Base-by-base conservation (phyloP, 352 stramenopile species). In the Globisporangium polare region DNA sequence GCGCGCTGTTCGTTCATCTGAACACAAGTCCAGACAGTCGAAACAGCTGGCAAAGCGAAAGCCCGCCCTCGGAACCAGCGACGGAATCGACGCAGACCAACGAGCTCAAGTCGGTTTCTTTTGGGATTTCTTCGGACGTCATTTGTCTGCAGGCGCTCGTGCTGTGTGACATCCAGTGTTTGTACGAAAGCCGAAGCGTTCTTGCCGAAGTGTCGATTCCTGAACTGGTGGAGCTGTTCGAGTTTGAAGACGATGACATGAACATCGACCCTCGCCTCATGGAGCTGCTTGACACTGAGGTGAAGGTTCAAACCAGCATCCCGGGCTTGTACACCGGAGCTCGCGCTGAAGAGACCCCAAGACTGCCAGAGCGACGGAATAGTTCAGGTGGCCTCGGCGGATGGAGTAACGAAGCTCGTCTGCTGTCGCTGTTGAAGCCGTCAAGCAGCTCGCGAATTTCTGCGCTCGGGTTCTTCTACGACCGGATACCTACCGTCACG, bases 171-270 rank as follows among this genome's bases (percentile, higher is more conserved):
- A 75, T 95, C 42, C 84, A 95, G 59, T 81, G 72, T 29, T 65
- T 94, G 26, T 91, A 86, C 37, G 78, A 89, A 43, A 90, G 84
- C 60, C 78, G 80, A n/a, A 95, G 86, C 53, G 79, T 79, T 0
- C 59, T 95, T 5, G 68, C 73, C 0, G 84, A 93, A 58, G 73
- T 75, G 20, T 73, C 76, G 7, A 77, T 95, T 12, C 83, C 85
- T 10, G 77, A 81, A 8, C 61, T 94, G 18, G 73, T 79, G 6
- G 82, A 93, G 59, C 62, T 92, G 18, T 74, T 93, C 2, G 84
- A 93, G 55, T 89, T 92, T 58, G 84, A 92, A 58, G 80, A 91
- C 8, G 84, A 93, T 20, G 82, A 91, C 31, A 71, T 70, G 39
- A 77, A 74, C 12, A 72, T 83, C 5, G 75, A 86, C n/a, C 74